These are phyloP conservation scores for Dimocarpus longan DNA, from an alignment of 345 rosid species.

Conservation along the genomic window DNA sequence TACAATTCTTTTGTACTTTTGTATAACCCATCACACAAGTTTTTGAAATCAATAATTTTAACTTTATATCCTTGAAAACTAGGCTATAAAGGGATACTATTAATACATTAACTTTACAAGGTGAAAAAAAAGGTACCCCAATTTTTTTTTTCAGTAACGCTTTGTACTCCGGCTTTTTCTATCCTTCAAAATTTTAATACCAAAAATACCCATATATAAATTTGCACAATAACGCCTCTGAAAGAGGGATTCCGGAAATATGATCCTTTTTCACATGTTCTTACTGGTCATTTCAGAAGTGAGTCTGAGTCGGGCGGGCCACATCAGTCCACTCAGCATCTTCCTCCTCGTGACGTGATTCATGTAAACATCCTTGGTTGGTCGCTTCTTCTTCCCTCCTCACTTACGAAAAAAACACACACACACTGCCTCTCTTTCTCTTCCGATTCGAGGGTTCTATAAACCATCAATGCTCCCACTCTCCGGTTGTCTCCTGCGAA, in stretches of 20 bases:
- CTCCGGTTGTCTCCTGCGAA: conserved; percentile 20
- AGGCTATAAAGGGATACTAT: no score
- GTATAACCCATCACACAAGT: no score
- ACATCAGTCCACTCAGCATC: background rate
- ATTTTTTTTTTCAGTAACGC: no score
- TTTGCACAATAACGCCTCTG: background rate
- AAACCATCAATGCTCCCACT: background rate
- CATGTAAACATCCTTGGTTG: conserved; percentile 6
- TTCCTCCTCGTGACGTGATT: conserved; percentile 20
- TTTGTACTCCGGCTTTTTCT: no score
- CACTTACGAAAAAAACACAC: background rate
- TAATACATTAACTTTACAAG: no score
- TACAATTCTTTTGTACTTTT: no score
- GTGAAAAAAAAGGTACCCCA: no score
- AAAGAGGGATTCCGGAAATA: no score
- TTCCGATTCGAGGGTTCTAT: conserved; percentile 10
- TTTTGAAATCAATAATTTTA: no score
- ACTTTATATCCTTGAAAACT: no score
- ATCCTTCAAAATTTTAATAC: background rate
- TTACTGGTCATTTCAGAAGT: background rate
- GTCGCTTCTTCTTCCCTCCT: conserved; percentile 2
- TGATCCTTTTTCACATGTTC: background rate
- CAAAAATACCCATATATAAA: background rate
- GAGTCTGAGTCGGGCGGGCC: background rate
- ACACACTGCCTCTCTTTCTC: background rate